Base-by-base conservation (phyloP, 2,329 filamentous ascomycete genomes). In the Rutstroemia sydowiana region DNA sequence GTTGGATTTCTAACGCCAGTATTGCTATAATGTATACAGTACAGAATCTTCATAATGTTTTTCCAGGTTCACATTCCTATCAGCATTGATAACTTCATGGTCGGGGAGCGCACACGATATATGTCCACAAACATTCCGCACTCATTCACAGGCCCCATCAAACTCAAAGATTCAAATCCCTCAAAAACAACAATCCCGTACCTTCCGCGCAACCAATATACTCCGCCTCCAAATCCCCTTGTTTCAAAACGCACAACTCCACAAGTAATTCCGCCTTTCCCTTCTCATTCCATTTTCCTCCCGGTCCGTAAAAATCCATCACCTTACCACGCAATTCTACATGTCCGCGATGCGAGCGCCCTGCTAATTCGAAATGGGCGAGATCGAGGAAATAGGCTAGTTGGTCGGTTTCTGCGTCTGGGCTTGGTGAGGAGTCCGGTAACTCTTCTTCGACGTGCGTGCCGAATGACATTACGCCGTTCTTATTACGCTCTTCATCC, bases 111-210 rank as follows among this genome's bases (percentile, higher is more conserved):
- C 3, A 18, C n/a, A 37, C 10, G 7, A 16, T 3, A 16, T 18
- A 37, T 37, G 5, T 13, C 4, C n/a, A 8, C 18, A 3, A 18
- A 14, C 13, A 18, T 13, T 8, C 18, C 14, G n/a, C 3, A 7
- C n/a, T 16, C 14, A 10, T 9, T 37, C 14, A 37, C 7, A 37
- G 34, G n/a, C n/a, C n/a, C n/a, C n/a, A n/a, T n/a, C n/a, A n/a
- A n/a, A n/a, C n/a, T n/a, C n/a, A n/a, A n/a, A n/a, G n/a, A n/a
- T n/a, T n/a, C n/a, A 51, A 45, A 37, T 53, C 34, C 28, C 21
- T 46, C 66, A 69, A 66, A 62, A 2, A 70, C 59, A 47, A 72
- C 64, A 23, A 74, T 70, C 3, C 68, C 43, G 39, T 63, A 41
- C 57, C 50, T 41, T 64, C 60, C 5, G 49, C 51, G 36, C 58